Conservation (phyloP, 192 early-diverging fungal species). For the Gamsiella multidivaricata region DNA sequence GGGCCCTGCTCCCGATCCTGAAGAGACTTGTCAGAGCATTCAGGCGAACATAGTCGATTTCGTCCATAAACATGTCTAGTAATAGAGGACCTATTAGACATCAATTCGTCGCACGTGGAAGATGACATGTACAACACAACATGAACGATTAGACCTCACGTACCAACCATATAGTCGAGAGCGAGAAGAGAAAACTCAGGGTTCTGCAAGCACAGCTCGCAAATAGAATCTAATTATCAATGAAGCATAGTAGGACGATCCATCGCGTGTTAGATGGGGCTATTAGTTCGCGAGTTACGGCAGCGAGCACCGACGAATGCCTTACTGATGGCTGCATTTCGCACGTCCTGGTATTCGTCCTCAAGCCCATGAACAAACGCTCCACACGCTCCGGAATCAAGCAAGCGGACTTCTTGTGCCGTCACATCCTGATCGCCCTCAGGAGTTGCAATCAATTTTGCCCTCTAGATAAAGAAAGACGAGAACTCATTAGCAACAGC, state of each 20-base stretch:
- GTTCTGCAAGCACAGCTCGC: conserved; percentile 78
- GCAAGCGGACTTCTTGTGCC: conserved; percentile 71
- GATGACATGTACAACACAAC: no score
- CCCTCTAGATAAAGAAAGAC: conserved; percentile 9
- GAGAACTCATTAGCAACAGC: background rate
- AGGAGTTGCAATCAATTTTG: conserved; percentile 65
- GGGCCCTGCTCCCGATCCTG: conserved; percentile 69
- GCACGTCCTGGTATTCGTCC: conserved; percentile 92
- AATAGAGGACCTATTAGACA: background rate
- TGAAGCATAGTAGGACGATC: no score
- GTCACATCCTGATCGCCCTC: conserved; percentile 77
- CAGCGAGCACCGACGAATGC: background rate
- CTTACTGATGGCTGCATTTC: conserved; percentile 86
- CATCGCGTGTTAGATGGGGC: no score
- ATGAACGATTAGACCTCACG: no score
- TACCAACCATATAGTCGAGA: conserved; percentile 84
- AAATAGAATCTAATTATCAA: conserved; percentile 74
- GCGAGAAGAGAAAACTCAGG: conserved; percentile 77
- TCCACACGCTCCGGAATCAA: conserved; percentile 88
- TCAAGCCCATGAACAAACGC: conserved; percentile 97
- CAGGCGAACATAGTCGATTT: conserved; percentile 85
- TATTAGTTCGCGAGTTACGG: no score
- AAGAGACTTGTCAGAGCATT: conserved; percentile 82
- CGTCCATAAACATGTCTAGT: conserved; percentile 97
- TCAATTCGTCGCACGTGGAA: background rate